phyloP scores from a whole-genome alignment of 1,139 yeast species.

The Suhomyces yuchorum region DNA sequence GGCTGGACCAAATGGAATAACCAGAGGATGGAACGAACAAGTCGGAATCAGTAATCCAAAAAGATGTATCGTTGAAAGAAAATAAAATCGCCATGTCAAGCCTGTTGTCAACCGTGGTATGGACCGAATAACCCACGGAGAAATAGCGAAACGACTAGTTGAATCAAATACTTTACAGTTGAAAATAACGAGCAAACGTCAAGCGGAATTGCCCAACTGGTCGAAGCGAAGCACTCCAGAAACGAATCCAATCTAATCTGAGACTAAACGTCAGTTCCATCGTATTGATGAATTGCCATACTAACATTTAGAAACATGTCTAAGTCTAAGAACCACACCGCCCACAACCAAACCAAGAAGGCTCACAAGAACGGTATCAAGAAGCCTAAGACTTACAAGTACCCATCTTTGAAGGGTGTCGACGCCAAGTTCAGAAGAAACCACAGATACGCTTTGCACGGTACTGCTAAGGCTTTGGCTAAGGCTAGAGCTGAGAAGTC shows the following conservation, averaged over 20 bases:
- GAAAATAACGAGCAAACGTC: neutral
- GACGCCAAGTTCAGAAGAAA: constrained; percentile 99
- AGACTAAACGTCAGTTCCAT: neutral
- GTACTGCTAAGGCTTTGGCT: constrained; percentile 93
- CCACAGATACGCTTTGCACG: constrained; percentile 99
- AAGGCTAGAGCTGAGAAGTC: constrained; percentile 59
- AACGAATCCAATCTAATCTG: neutral
- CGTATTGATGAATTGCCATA: constrained; percentile 13
- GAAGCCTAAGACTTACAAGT: constrained; percentile 97
- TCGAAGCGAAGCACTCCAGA: neutral
- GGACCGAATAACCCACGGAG: too few species aligned
- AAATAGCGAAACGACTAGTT: too few species aligned
- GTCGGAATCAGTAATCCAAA: neutral
- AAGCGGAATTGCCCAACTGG: neutral
- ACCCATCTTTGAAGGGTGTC: constrained; percentile 98
- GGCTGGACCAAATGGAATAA: neutral
- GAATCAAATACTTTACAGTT: too few species aligned
- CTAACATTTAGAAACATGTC: constrained; percentile 65
- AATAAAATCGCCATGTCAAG: neutral
- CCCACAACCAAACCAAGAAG: constrained; percentile 99
- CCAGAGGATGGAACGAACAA: constrained; percentile 1
- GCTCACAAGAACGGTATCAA: constrained; percentile 99
- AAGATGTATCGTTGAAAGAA: neutral
- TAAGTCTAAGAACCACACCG: constrained; percentile 99
- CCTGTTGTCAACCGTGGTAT: too few species aligned